These are phyloP conservation scores for Staphylotrichum longicolle DNA, from an alignment of 495 filamentous ascomycete species.

Conservation along the genomic window DNA sequence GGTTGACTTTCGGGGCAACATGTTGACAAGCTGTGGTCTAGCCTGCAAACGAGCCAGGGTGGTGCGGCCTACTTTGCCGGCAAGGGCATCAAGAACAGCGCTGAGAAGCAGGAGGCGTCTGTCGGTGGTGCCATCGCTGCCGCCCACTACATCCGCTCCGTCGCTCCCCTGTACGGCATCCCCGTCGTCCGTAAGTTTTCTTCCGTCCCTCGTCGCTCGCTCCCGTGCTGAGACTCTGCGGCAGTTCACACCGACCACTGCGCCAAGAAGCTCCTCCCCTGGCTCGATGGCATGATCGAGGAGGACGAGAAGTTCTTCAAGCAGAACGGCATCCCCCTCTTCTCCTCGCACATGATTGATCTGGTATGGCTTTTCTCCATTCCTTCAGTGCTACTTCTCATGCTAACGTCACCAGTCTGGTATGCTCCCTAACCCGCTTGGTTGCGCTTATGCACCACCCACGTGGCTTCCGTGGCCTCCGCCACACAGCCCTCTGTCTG, in stretches of 20 bases:
- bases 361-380: conserved; percentile 39
- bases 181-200: conserved; percentile 84
- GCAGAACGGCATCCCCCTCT: conserved; percentile 85
- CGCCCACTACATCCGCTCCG: conserved; percentile 87
- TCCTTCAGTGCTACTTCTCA: not conserved
- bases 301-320: conserved; percentile 93
- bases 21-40: conserved; percentile 11
- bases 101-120: conserved; percentile 73
- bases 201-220: not conserved
- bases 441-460: not conserved
- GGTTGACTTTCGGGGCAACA: not conserved
- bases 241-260: conserved; percentile 64
- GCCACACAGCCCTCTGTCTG: not conserved
- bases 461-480: not conserved
- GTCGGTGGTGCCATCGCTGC: conserved; percentile 83
- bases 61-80: conserved; percentile 93
- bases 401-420: conserved; percentile 23
- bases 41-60: conserved; percentile 82
- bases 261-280: conserved; percentile 82
- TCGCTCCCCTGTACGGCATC: conserved; percentile 84
- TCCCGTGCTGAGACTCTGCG: conserved; percentile 1
- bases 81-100: conserved; percentile 82
- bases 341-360: conserved; percentile 97
- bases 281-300: conserved; percentile 95
- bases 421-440: conserved; percentile 13